Conservation (phyloP, 192 early-diverging fungal genomes). For the Funneliformis mosseae region DNA sequence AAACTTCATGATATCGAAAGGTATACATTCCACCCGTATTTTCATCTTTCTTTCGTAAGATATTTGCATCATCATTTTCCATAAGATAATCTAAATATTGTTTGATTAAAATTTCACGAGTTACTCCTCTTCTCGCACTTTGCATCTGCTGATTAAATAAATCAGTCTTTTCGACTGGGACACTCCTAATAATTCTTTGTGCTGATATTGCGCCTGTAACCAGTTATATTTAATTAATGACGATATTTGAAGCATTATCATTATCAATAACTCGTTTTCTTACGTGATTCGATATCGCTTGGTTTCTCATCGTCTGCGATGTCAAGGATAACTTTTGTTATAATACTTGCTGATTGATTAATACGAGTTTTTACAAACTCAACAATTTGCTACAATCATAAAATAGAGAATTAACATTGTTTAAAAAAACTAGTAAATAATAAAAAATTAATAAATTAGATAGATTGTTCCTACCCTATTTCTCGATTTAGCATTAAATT, state of each 20-base stretch:
- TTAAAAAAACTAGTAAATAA: neutral
- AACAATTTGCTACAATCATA: conserved; percentile 52
- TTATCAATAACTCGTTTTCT: neutral
- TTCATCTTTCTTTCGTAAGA: conserved; percentile 60
- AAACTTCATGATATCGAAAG: conserved; percentile 60
- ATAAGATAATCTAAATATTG: conserved; percentile 65
- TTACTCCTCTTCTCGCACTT: conserved; percentile 28
- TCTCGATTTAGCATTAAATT: conserved; percentile 25
- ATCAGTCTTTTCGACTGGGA: conserved; percentile 35
- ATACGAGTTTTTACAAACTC: conserved; percentile 59
- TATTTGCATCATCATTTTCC: conserved; percentile 50
- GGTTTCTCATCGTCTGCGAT: conserved; percentile 52
- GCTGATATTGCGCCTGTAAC: neutral
- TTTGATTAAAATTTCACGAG: conserved; percentile 46
- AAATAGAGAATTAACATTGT: neutral
- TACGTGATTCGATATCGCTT: conserved; percentile 48
- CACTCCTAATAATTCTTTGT: conserved; percentile 11
- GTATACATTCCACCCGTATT: conserved; percentile 62
- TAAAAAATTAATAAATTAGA: neutral
- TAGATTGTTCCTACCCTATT: neutral
- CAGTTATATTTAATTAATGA: no score
- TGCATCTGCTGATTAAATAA: conserved; percentile 35
- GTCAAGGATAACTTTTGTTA: conserved; percentile 61
- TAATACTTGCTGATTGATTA: conserved; percentile 63
- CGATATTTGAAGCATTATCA: no score